Percentiles rank a stretch among this genome's conserved stretches.
Evolutionary conservation across 345 rosid genomes (phyloP).

Genomic region (Euphorbia pulcherrima): DNA sequence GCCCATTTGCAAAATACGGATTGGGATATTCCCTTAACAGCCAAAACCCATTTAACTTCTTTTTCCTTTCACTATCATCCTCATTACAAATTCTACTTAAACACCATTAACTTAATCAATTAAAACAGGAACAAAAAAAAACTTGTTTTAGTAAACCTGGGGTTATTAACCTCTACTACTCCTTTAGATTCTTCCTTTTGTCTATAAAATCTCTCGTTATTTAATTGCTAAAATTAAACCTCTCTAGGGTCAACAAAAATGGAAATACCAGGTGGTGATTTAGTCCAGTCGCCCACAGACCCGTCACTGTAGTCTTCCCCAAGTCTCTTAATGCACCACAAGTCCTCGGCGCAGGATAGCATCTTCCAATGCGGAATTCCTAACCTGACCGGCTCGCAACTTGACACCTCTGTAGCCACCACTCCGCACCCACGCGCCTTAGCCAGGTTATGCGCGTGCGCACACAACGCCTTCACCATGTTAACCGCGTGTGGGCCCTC

Average conservation of each 20-base stretch:
- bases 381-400: slow-evolving; percentile 53
- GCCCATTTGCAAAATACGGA: slow-evolving; percentile 32
- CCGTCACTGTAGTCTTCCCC: slow-evolving; percentile 80
- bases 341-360: slow-evolving; percentile 72
- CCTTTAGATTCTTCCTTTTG: too few species aligned
- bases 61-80: neutral
- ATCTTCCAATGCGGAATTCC: slow-evolving; percentile 82
- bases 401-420: slow-evolving; percentile 80
- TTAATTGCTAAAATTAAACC: slow-evolving; percentile 26
- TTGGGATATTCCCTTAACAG: slow-evolving; percentile 29
- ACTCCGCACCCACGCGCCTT: slow-evolving; percentile 59
- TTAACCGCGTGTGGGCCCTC: slow-evolving; percentile 69
- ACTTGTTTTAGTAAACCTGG: too few species aligned
- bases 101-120: too few species aligned
- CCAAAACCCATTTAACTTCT: slow-evolving; percentile 22
- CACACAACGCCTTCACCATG: slow-evolving; percentile 61
- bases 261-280: slow-evolving; percentile 71
- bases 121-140: too few species aligned
- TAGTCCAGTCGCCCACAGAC: slow-evolving; percentile 80
- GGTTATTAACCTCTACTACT: too few species aligned
- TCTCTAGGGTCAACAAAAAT: slow-evolving; percentile 99
- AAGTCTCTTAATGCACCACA: slow-evolving; percentile 91
- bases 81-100: neutral
- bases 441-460: slow-evolving; percentile 83
- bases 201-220: too few species aligned